Conservation (phyloP, 805 yeast genomes). For the Lipomyces japonicus region DNA sequence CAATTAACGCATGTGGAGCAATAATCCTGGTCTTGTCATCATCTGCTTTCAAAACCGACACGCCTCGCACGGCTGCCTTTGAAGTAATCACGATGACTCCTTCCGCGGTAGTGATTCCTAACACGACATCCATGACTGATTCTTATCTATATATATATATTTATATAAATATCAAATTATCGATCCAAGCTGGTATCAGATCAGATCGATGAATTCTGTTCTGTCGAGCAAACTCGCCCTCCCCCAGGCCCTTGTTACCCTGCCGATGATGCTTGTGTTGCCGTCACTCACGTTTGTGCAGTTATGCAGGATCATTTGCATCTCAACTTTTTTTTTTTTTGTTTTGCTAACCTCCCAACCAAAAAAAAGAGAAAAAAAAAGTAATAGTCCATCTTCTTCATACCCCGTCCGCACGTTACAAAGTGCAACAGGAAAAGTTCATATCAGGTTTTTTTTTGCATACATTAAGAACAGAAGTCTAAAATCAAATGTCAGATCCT, state of each 20-base stretch:
- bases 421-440: background rate
- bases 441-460: background rate
- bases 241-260: too few species aligned
- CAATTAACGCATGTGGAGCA: slow-evolving; percentile 74
- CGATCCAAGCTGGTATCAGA: too few species aligned
- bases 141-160: too few species aligned
- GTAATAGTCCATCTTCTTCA: background rate
- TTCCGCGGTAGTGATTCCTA: slow-evolving; percentile 80
- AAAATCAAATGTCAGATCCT: slow-evolving; percentile 21
- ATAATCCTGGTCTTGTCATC: slow-evolving; percentile 78
- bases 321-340: background rate
- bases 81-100: slow-evolving; percentile 89
- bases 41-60: slow-evolving; percentile 68
- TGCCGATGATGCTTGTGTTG: too few species aligned
- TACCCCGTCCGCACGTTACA: background rate
- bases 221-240: too few species aligned
- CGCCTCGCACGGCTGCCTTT: slow-evolving; percentile 87
- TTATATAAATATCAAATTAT: too few species aligned
- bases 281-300: too few species aligned
- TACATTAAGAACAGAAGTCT: background rate
- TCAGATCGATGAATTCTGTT: too few species aligned
- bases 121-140: slow-evolving; percentile 71
- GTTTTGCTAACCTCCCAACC: slow-evolving; percentile 1
- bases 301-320: too few species aligned
- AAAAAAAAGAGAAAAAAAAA: background rate